A percentile compares a stretch with the other conserved stretches of the same genome.
Evolutionary conservation across 306 rosid species (phyloP).

Genomic region (Spatholobus suberectus): DNA sequence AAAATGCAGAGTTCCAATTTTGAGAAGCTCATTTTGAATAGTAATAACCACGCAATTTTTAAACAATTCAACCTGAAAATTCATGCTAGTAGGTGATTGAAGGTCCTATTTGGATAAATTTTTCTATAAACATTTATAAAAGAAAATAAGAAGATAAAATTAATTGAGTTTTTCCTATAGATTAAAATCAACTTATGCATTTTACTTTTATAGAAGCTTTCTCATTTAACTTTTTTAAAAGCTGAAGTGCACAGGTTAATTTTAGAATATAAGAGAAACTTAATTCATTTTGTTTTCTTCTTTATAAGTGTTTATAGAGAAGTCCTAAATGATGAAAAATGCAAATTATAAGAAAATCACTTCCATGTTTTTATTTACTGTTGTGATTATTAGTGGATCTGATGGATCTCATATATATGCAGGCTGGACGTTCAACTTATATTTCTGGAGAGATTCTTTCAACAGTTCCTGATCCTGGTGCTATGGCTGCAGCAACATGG

Average conservation of each 20-base stretch:
- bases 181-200: no score
- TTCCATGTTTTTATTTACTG: not conserved
- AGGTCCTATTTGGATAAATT: no score
- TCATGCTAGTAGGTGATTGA: not conserved
- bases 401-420: constrained; percentile 47
- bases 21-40: not conserved
- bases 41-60: not conserved
- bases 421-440: constrained; percentile 94
- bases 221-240: no score
- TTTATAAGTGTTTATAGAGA: no score
- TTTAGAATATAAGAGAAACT: no score
- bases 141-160: no score
- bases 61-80: no score
- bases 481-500: constrained; percentile 95
- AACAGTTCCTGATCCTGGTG: constrained; percentile 94
- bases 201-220: no score
- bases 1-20: not conserved
- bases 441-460: constrained; percentile 69
- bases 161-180: no score
- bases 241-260: no score
- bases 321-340: not conserved
- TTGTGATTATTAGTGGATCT: constrained; percentile 33
- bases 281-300: no score
- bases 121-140: no score
- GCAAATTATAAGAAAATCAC: not conserved